phyloP scores from a whole-genome alignment of 495 filamentous ascomycete species.

The Penicillium goetzii region DNA sequence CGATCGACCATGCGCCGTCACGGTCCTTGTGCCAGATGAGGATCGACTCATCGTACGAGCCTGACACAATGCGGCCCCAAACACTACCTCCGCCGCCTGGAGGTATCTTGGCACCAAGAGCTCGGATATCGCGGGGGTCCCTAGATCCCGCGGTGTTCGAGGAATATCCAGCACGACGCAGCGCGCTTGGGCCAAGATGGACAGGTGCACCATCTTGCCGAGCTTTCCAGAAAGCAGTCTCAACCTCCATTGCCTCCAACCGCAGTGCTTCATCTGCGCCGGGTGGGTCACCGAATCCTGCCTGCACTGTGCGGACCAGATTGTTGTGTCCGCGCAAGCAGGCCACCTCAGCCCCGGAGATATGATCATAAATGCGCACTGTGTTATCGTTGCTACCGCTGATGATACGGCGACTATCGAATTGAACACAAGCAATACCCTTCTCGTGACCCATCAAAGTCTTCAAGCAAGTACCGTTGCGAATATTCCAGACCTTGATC shows the following conservation, averaged over 20 bases:
- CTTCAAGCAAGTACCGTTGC: constrained; percentile 70
- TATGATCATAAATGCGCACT: constrained; percentile 89
- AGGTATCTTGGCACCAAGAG: constrained; percentile 79
- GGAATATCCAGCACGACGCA: constrained; percentile 52
- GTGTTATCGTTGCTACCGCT: constrained; percentile 94
- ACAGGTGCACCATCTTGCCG: constrained; percentile 60
- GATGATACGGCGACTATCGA: constrained; percentile 94
- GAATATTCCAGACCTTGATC: constrained; percentile 93
- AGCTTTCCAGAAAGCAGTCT: constrained; percentile 72
- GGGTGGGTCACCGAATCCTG: constrained; percentile 86
- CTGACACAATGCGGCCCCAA: constrained; percentile 89
- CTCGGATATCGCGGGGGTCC: constrained; percentile 73
- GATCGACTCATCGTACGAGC: constrained; percentile 93
- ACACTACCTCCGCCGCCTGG: constrained; percentile 85
- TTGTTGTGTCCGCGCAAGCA: constrained; percentile 78
- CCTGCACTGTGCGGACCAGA: constrained; percentile 92
- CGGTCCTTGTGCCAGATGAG: constrained; percentile 89
- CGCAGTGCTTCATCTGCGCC: constrained; percentile 73
- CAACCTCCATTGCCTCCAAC: constrained; percentile 71
- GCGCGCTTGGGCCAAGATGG: constrained; percentile 39
- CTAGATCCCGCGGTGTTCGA: constrained; percentile 75
- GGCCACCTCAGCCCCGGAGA: constrained; percentile 83
- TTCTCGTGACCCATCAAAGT: constrained; percentile 88
- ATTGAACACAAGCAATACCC: constrained; percentile 97
- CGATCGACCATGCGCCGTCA: constrained; percentile 78